Base-by-base conservation (phyloP, 441 rosid genomes). In the Pelargonium cotyledonis region DNA sequence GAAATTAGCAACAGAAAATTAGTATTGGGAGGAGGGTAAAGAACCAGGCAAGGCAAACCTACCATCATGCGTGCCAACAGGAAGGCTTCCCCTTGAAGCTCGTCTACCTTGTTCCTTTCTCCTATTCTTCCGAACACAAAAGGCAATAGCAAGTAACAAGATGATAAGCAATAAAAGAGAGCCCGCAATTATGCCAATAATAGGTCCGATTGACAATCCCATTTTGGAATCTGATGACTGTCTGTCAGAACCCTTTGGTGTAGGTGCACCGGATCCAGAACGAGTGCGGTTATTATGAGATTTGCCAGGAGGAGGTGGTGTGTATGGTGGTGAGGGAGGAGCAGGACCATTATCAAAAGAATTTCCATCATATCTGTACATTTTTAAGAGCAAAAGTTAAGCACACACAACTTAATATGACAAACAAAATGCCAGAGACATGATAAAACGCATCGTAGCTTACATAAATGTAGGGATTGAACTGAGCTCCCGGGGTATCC, bases 291-390 rank as follows among this genome's bases (percentile, higher is more conserved):
- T 87, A 41, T 58, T 78, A 46, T 18, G 80, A 65, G 88, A 71
- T 77, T 77, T 82, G 38, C 86, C 79, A 23, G 84, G 81, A 5
- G 91, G 79, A 65, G 91, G 86, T 44, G 86, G 64, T 8, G 73
- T 77, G 73, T 65, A 81, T 6, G 91, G 89, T 40, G 96, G 96
- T 0, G 86, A 83, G 43, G 88, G 91, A 67, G 95, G 88, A 47
- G 93, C 89, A 68, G 96, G 93, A 65, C 85, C 87, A 38, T 92
- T 89, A 72, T 87, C 86, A 61, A 92, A 95, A 65, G 96, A 85
- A 75, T 92, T 95, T 29, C 98, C 97, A 70, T 77, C 85, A 55
- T 71, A 90, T 83, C 99, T 95, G 88, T 79, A 80, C 82, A 61
- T 67, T 71, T 69, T 72, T 61, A 58, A 70, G 57, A 72, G 72